Evolutionary conservation across 495 filamentous ascomycete species (phyloP), one percentile per base, ranked within the genome.

Genomic region (Tricharina praecox): DNA sequence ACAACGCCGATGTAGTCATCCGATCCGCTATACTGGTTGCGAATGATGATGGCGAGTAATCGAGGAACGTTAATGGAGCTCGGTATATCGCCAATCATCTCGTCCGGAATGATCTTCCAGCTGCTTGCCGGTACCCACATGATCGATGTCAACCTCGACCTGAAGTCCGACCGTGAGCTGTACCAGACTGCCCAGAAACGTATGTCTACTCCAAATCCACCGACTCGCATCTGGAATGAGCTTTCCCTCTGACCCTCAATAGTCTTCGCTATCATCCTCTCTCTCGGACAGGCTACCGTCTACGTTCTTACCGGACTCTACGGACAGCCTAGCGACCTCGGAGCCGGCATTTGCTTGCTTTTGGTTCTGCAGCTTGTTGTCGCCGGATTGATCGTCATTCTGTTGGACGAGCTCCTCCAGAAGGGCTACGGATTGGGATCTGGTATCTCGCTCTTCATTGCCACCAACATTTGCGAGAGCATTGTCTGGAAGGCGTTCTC

Each of bases 401-500:
- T 99, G 44, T 82, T 99, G 50, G 92, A 99, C 62, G 92, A 99
- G 73, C 79, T 99, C 47, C 79, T 99, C 59, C 92, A 96, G 72
- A 99, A 99, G 76, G 90, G 92, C 46, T 99, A 99, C 61, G 92
- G 92, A 64, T 79, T 99, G 48, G 92, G 90, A 63, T 88, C 82
- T 64, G 92, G 92, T 68, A 99, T 99, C 66, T 94, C 86, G 36
- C 80, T 99, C 47, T 99, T 99, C 77, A 99, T 99, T 63, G 92
- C 92, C 47, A 99, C 92, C 71, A 96, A 96, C 75, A 96, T 99
- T 69, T 99, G 92, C 79, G 92, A 99, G 70, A 94, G 86, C 26
- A 99, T 99, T 64, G 79, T 99, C 66, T 99, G 92, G 92, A 94
- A 93, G 73, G 92, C 92, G 16, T 96, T 96, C 72, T 93, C 86